A percentile compares a stretch with the other conserved stretches of the same genome.
Evolutionary conservation across 2,329 filamentous ascomycete species (phyloP).

Genomic region (Xylaria sp.): DNA sequence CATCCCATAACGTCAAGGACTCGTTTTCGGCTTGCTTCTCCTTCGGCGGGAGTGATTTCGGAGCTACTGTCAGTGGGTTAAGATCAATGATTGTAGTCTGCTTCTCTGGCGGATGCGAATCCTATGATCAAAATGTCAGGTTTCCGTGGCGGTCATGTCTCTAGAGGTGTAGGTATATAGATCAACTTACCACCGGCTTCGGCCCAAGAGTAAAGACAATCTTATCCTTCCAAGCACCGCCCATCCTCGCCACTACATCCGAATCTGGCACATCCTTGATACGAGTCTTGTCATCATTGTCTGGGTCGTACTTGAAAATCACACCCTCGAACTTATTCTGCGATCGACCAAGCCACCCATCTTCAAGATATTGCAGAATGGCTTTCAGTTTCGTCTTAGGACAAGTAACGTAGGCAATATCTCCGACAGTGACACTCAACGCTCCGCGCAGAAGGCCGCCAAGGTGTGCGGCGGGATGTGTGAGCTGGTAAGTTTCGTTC

Average conservation of each 20-base stretch:
- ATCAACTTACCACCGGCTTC: slow-evolving; percentile 60
- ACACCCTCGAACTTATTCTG: slow-evolving; percentile 92
- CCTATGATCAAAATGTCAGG: slow-evolving; percentile 33
- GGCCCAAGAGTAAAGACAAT: slow-evolving; percentile 63
- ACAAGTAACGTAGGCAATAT: slow-evolving; percentile 86
- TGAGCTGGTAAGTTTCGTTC: slow-evolving; percentile 92
- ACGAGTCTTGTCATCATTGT: slow-evolving; percentile 77
- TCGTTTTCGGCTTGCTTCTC: slow-evolving; percentile 86
- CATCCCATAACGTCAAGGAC: slow-evolving; percentile 83
- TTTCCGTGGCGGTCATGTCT: background rate
- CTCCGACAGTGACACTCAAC: slow-evolving; percentile 87
- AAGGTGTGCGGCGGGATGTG: slow-evolving; percentile 89
- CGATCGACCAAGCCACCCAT: slow-evolving; percentile 89
- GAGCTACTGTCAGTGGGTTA: slow-evolving; percentile 74
- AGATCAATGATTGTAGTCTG: slow-evolving; percentile 84
- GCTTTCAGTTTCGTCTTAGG: slow-evolving; percentile 88
- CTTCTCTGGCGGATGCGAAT: slow-evolving; percentile 56
- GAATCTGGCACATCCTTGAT: slow-evolving; percentile 86
- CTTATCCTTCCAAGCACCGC: slow-evolving; percentile 82
- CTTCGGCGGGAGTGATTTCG: slow-evolving; percentile 77
- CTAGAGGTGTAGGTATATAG: background rate
- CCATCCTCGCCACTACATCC: slow-evolving; percentile 80
- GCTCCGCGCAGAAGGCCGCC: slow-evolving; percentile 85
- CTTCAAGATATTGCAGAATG: slow-evolving; percentile 90
- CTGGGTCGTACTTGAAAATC: slow-evolving; percentile 86